Conservation (phyloP, 75 land plant genomes). For the Cupressus sempervirens region DNA sequence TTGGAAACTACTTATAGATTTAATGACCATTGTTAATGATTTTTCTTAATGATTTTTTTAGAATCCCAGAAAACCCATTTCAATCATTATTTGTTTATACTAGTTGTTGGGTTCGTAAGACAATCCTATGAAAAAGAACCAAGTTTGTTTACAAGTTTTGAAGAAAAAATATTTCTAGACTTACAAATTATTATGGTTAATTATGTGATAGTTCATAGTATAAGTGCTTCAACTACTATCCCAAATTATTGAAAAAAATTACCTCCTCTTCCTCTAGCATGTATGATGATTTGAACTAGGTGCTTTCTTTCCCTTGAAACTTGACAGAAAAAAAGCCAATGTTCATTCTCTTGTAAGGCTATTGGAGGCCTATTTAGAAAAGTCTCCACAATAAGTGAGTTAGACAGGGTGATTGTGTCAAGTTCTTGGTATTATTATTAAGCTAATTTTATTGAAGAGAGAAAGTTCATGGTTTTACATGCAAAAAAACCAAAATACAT, state of each 20-base stretch:
- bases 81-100: conserved; percentile 91
- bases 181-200: conserved; percentile 64
- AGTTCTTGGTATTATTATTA: conserved; percentile 77
- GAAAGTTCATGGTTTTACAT: conserved; percentile 86
- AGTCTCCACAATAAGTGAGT: conserved; percentile 70
- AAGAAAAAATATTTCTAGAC: conserved; percentile 66
- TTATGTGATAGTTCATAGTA: conserved; percentile 82
- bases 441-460: conserved; percentile 47
- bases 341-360: conserved; percentile 89
- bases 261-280: conserved; percentile 61
- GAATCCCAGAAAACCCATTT: conserved; percentile 92
- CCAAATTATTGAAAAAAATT: conserved; percentile 79
- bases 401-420: conserved; percentile 52
- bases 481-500: conserved; percentile 81
- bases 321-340: conserved; percentile 81
- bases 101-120: conserved; percentile 72
- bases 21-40: conserved; percentile 48
- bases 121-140: conserved; percentile 64
- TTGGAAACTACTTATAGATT: conserved; percentile 49
- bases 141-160: conserved; percentile 61
- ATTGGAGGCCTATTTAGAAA: conserved; percentile 86
- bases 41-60: no score
- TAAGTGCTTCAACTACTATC: conserved; percentile 92
- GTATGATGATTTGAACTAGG: conserved; percentile 65
- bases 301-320: conserved; percentile 52